Conservation (phyloP, 345 rosid genomes). For the Noccaea caerulescens region DNA sequence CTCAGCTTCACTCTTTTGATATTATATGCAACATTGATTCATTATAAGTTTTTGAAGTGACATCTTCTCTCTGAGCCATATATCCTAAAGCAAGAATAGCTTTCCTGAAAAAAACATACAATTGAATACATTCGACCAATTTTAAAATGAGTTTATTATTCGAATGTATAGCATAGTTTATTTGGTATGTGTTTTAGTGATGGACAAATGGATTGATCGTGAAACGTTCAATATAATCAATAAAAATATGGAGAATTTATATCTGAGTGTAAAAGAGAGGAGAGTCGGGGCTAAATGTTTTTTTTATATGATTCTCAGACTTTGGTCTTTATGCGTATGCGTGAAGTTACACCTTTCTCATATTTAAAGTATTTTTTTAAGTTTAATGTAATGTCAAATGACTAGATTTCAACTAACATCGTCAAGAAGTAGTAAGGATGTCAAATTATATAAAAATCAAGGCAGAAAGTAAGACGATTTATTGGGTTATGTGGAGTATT, state of each 20-base stretch:
- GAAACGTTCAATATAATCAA: background rate
- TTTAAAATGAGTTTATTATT: background rate
- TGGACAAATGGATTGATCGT: slow-evolving; percentile 24
- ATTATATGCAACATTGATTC: slow-evolving; percentile 25
- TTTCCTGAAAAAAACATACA: background rate
- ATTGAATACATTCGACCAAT: background rate
- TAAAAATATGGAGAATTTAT: background rate
- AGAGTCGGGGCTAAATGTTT: slow-evolving; percentile 3
- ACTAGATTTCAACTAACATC: slow-evolving; percentile 40
- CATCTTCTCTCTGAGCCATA: background rate
- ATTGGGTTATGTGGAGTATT: slow-evolving; percentile 23
- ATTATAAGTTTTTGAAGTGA: slow-evolving; percentile 15
- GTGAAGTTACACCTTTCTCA: slow-evolving; percentile 28
- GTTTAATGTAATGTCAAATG: slow-evolving; percentile 30
- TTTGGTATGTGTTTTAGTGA: slow-evolving; percentile 15
- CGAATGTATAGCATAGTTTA: background rate
- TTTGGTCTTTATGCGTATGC: slow-evolving; percentile 32
- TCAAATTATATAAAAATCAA: slow-evolving; percentile 33
- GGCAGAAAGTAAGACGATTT: slow-evolving; percentile 24
- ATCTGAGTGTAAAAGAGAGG: slow-evolving; percentile 7
- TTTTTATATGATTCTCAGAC: slow-evolving; percentile 11
- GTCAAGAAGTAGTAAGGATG: slow-evolving; percentile 28
- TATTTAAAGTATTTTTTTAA: background rate
- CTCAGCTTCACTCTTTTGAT: slow-evolving; percentile 18
- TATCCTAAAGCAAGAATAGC: background rate